Percentiles rank a stretch among this genome's conserved stretches.
Conservation (phyloP, 2,329 filamentous ascomycete species). For the Xylaria sp. region DNA sequence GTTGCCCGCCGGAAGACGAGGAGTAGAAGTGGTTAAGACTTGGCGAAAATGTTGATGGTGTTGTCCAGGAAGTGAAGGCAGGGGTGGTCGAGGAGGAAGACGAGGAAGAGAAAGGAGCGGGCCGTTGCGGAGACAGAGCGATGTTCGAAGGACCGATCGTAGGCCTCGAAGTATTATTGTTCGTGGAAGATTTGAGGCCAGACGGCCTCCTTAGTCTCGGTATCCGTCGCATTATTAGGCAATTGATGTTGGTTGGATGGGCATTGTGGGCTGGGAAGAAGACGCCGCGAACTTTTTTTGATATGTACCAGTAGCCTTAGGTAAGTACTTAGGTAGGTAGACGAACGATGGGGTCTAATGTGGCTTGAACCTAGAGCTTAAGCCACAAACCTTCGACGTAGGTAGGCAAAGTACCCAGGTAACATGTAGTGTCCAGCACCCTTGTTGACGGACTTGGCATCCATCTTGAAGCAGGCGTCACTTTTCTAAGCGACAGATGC, state of each 20-base stretch:
- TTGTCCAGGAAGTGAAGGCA: not conserved
- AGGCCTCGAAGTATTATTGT: not conserved
- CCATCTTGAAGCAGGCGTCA: conserved; percentile 4
- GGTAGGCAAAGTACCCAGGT: too few relatives aligned
- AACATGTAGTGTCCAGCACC: too few relatives aligned
- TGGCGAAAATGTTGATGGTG: conserved; percentile 17
- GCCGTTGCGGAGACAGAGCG: not conserved
- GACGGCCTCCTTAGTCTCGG: conserved; percentile 44
- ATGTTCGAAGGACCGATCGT: conserved; percentile 3
- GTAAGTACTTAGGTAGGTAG: too few relatives aligned
- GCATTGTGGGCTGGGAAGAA: not conserved
- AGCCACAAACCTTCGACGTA: too few relatives aligned
- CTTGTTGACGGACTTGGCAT: conserved; percentile 18
- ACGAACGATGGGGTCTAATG: not conserved
- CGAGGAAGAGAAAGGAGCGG: conserved; percentile 29
- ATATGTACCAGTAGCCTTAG: too few relatives aligned
- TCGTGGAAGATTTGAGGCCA: conserved; percentile 31
- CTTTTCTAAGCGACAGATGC: too few relatives aligned
- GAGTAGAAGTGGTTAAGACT: conserved; percentile 44
- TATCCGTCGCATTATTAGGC: conserved; percentile 47
- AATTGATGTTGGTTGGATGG: conserved; percentile 5
- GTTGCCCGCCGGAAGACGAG: conserved; percentile 26
- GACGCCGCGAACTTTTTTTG: conserved; percentile 31
- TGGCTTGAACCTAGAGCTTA: conserved; percentile 5
- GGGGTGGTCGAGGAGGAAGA: conserved; percentile 14